Base-by-base conservation (phyloP, 108 stramenopile species). In the Stephanodiscus triporus region DNA sequence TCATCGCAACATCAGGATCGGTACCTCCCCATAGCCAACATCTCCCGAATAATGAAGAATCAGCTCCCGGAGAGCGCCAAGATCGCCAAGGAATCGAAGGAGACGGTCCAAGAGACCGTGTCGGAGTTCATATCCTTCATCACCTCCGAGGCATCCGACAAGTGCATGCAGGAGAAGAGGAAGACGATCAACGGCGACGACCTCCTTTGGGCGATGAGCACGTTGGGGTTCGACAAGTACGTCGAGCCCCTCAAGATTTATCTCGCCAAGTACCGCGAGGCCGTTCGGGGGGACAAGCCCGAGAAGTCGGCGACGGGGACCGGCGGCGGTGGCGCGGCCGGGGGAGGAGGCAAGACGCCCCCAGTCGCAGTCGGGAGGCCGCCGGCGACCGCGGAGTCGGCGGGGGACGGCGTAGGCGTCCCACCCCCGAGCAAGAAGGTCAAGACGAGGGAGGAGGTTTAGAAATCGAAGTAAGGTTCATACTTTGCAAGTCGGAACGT, bases 131-230 rank as follows among this genome's bases (percentile, higher is more conserved):
- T 99, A 68, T 96, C 94, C 81, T 99, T 99, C 84, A 97, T 99
- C 66, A 98, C 99, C 9, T 94, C 93, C 69, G 98, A 99, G 73
- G 99, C 99, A 0, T 92, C 86, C 19, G 99, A 99, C 70, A 98
- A 98, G 66, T 99, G 98, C 76, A 86, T 96, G 73, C 96, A 98
- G 70, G 98, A 99, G 83, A 98, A 99, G 77, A 81, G 99, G 9
- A 99, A 99, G 87, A 99, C 98, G 9, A 99, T 99, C 84, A 99
- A 98, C 80, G 99, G 98, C 29, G 98, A 99, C 67, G 99, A 99
- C 76, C 74, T 99, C 47, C 63, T 99, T 0, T 98, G 97, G 97
- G 99, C 99, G 38, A 97, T 99, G 98, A 94, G 92, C 61, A 97
- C 98, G 5, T 79, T 99, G 38, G 99, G 99, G 23, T 99, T 99